Conservation (phyloP, 345 rosid species). For the Physaria fendleri region DNA sequence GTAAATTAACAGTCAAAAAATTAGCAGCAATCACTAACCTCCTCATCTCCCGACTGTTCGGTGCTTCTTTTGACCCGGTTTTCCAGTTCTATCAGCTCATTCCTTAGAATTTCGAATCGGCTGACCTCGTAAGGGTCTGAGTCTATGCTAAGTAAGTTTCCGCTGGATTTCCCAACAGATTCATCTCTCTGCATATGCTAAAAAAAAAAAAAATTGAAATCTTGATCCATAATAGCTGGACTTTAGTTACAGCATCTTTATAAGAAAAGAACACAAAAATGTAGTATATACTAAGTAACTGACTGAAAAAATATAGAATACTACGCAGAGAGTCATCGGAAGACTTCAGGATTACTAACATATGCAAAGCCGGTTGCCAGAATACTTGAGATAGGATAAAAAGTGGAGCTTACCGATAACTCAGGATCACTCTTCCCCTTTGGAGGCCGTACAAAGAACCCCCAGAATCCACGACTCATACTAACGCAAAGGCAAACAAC, state of each 20-base stretch:
- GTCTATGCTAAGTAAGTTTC: conserved; percentile 34
- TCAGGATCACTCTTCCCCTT: conserved; percentile 38
- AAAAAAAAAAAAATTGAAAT: conserved; percentile 13
- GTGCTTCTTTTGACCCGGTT: conserved; percentile 72
- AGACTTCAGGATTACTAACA: conserved; percentile 7
- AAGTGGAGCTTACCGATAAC: conserved; percentile 18
- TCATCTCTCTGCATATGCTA: conserved; percentile 53
- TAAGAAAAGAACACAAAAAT: not conserved
- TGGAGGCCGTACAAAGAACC: conserved; percentile 39
- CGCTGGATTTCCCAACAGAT: conserved; percentile 25
- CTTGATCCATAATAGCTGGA: conserved; percentile 3
- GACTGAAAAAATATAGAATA: not conserved
- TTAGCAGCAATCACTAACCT: conserved; percentile 40
- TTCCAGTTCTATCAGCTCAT: conserved; percentile 87
- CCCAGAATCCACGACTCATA: conserved; percentile 57
- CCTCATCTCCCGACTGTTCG: conserved; percentile 57
- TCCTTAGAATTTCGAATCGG: conserved; percentile 75
- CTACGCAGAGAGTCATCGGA: not conserved
- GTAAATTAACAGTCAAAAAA: not conserved
- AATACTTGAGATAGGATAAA: conserved; percentile 10
- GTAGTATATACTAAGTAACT: conserved; percentile 4
- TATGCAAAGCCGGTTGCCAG: not conserved
- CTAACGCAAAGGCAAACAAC: conserved; percentile 28
- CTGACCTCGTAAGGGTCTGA: conserved; percentile 58
- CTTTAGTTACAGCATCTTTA: not conserved